Evolutionary conservation across 2,329 filamentous ascomycete genomes (phyloP).

Genomic region (Fusarium nisikadoi): DNA sequence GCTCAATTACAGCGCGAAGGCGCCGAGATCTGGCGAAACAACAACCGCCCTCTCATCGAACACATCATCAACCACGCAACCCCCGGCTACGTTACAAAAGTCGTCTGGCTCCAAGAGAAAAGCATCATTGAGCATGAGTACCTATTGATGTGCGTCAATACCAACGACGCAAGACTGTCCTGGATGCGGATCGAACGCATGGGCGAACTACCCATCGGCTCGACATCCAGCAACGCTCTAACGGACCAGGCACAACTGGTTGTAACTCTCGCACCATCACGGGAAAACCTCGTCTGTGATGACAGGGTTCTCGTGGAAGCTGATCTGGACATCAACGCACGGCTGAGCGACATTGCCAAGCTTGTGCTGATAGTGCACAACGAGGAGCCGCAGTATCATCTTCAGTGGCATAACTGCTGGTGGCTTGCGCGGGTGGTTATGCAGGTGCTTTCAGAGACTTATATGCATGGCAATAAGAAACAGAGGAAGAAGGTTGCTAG

Average conservation of each 20-base stretch:
- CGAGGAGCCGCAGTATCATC: background rate
- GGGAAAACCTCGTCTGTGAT: background rate
- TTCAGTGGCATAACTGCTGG: background rate
- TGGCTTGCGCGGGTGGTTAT: background rate
- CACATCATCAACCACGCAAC: background rate
- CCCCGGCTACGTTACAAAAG: background rate
- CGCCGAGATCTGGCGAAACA: background rate
- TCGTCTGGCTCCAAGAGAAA: background rate
- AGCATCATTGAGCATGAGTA: background rate
- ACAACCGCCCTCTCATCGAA: background rate
- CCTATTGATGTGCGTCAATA: background rate
- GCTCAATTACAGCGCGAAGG: background rate
- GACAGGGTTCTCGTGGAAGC: background rate
- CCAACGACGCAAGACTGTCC: background rate
- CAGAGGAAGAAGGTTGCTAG: background rate
- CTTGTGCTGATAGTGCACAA: background rate
- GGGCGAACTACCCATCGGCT: background rate
- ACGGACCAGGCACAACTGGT: background rate
- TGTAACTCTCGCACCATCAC: background rate
- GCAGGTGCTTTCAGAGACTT: background rate
- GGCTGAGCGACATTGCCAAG: background rate
- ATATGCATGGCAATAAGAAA: background rate
- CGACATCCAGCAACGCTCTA: rapidly evolving
- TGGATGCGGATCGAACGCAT: background rate
- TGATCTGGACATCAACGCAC: background rate